Evolutionary conservation across 768 basidiomycete genomes (phyloP), one percentile per base, ranked within the genome.

Genomic region (Phlebiopsis gigantea): DNA sequence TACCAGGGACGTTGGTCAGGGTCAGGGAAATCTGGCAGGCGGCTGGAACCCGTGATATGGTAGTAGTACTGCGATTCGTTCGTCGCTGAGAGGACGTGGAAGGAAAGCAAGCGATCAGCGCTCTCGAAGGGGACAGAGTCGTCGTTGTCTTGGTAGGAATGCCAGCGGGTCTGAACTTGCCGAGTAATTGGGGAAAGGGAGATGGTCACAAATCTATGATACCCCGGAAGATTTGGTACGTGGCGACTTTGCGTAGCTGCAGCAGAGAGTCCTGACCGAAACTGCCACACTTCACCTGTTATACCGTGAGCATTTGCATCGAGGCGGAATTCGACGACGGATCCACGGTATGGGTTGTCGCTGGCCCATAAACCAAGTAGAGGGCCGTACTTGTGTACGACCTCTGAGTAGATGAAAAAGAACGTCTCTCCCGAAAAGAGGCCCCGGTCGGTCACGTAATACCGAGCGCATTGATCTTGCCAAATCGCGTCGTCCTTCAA

Each of bases 311-410:
- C n/a, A 31, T 53, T 63, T 2, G 49, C 49, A 4, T 58, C 58
- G 31, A 64, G 25, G 14, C 65, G 65, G 49, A 66, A 66, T 56
- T 66, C 60, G 43, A 66, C 43, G 39, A 66, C 46, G 51, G 57
- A 61, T 0, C 65, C 65, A 10, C 29, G 26, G 49, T 55, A 66
- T 1, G 63, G 65, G 24, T 62, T 59, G 28, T 66, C 65, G 54
- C 63, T 64, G n/a, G 63, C 63, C 65, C 65, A 66, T 10, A 63
- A 42, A 1, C 65, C 65, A 1, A 66, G 56, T 2, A 66, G 53
- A n/a, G 65, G 52, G 1, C 65, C 63, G 48, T 63, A 66, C 26
- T 28, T 52, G 44, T 66, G 61, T 2, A 66, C 57, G 10, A 64
- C 55, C n/a, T 43, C 47, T 5, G 61, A 57, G 54, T 63, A 66